Base-by-base conservation (phyloP, 306 rosid genomes). In the Begonia masoniana region DNA sequence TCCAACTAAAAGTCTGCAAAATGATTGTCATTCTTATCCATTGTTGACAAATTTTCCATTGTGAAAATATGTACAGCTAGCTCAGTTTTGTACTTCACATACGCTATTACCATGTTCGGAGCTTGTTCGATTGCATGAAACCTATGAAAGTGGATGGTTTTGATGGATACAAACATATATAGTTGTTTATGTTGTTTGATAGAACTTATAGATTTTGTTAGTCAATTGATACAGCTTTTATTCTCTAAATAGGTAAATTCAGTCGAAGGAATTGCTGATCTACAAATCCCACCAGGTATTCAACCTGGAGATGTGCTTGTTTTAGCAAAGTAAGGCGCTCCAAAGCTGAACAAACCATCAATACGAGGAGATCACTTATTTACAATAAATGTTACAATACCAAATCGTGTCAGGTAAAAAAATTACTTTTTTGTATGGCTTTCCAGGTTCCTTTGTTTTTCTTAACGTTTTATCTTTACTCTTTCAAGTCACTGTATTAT, bases 331-430 rank as follows among this genome's bases (percentile, higher is more conserved):
- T 86, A 86, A 71, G 99, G 99, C 58, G 88, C 66, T 11, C 99
- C 96, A 21, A 91, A 91, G 74, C 64, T 91, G 61, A 91, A 83
- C 76, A 86, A 77, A 64, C 83, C 96, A 19, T 80, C 96, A 42
- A 77, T 91, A 55, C 96, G 99, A 21, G 96, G 99, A 7, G 96
- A 91, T 63, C 99, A 91, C 76, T 65, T 86, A 69, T 83, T 91
- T 69, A 81, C 81, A 15, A 78, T 91, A 53, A 81, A 91, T 74
- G 92, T 91, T 58, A 73, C 86, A 19, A 78, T 91, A 69, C 96
- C 99, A 47, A 86, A 81, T 59, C 88, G 92, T 51, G 58, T 84
- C 59, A 85, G 99, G 99, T 91, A 71, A 10, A 61, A 17, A 13
- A 10, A 45, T 10, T 45, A 4, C 7, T 43, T 12, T 60, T 48